Evolutionary conservation across 306 rosid species (phyloP), one percentile per base, ranked within the genome.

Genomic region (Datisca glomerata): DNA sequence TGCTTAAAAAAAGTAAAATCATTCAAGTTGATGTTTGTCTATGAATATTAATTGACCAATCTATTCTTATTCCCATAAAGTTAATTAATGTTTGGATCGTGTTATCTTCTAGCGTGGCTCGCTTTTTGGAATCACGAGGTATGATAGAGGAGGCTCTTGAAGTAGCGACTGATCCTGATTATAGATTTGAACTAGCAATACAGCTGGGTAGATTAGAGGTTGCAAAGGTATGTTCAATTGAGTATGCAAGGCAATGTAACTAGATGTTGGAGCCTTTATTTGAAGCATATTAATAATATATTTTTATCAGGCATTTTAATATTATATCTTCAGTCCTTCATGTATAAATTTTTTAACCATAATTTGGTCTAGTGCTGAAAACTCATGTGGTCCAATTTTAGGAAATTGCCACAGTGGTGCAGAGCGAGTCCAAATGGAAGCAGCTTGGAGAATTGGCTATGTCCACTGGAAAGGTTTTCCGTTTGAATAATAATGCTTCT

Each of bases 131-230:
- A 75, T 78, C 98, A 43, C 91, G 98, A 27, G 96, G 94, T 25
- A 91, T 91, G 98, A 72, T 84, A 56, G 98, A 84, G 79, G 96
- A 80, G 48, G 96, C 98, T 54, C 85, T 91, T 55, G 98, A 84
- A 68, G 96, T 91, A 33, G 98, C 96, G 18, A 85, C 86, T 4
- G 98, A 91, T 63, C 85, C 93, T 44, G 98, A 91, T 54, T 91
- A 84, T 60, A 75, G 87, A 73, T 91, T 91, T 62, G 98, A 91
- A 51, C 77, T 91, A 29, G 93, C 98, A 48, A 80, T 91, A 55
- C 98, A 80, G 66, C 96, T 91, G 47, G 92, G 98, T 49, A 75
- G 86, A 66, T 72, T 91, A 66, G 96, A 80, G 64, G 73, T 91
- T 70, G 96, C 96, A 4, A 75, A 80, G 94, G 98, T 80, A 72